Base-by-base conservation (phyloP, 768 basidiomycete genomes). In the Tylopilus felleus region DNA sequence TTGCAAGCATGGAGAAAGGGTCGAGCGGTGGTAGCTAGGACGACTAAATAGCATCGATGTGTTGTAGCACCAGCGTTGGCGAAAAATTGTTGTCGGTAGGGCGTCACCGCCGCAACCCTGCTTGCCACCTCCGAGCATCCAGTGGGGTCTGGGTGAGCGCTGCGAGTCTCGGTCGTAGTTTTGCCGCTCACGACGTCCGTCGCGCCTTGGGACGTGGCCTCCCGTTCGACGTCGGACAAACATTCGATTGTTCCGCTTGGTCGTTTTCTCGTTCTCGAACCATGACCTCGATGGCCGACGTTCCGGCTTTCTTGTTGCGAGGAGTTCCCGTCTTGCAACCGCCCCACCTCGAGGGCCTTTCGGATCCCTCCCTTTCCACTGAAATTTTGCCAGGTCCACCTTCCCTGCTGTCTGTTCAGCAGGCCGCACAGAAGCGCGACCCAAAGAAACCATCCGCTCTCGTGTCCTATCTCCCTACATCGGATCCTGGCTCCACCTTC, bases 321-420 rank as follows among this genome's bases (percentile, higher is more conserved):
- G 84, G 84, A 70, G 86, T 86, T 57, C 77, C 84, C 53, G 81
- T 86, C 59, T 74, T 81, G 65, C 90, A 90, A 68, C 90, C 88
- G 63, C 74, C 85, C 63, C 87, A 91, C 73, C 82, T 90, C 52
- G 90, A 90, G 70, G 85, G 88, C 61, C 63, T 71, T 39, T 71
- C 69, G 52, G 89, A 93, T 77, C 74, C 86, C 52, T 78, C 81
- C 59, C 80, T 92, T 64, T 90, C 92, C 58, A 93, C 91, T 56
- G 91, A 93, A 80, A 87, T 93, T 75, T 80, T 93, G 64, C 91
- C 91, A 66, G 90, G 90, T 23, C 91, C 91, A 55, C 91, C 91
- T 49, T 82, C 90, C 60, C 71, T 90, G 58, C 75, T 78, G 60
- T 83, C 86, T 63, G 74, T 84, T 54, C 86, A 85, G 72, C 87